These are phyloP conservation scores for Hymenoscyphus scutula DNA, from an alignment of 2,329 filamentous ascomycete species.

Conservation along the genomic window DNA sequence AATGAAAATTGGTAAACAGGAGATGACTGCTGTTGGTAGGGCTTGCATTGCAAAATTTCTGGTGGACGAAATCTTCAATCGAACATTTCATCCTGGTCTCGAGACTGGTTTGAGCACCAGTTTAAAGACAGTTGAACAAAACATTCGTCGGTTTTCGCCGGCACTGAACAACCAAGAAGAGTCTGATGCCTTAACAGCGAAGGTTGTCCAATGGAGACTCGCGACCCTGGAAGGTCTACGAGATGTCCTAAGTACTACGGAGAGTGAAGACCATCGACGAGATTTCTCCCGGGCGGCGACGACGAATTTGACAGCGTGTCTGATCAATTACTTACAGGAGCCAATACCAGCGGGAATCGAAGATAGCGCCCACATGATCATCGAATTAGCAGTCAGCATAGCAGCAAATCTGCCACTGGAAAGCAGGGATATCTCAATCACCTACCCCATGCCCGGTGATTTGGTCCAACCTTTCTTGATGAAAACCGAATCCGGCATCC, in stretches of 20 bases:
- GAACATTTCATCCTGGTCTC: constrained; percentile 87
- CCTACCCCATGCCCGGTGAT: constrained; percentile 78
- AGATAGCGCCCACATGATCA: constrained; percentile 85
- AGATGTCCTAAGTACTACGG: constrained; percentile 62
- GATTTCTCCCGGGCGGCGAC: constrained; percentile 70
- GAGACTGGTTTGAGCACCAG: constrained; percentile 72
- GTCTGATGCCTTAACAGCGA: constrained; percentile 80
- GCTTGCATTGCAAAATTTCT: constrained; percentile 88
- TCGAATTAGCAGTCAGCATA: constrained; percentile 85
- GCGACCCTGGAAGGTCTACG: constrained; percentile 89
- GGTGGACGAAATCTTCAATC: constrained; percentile 85
- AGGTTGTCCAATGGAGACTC: constrained; percentile 90
- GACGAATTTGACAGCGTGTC: constrained; percentile 61
- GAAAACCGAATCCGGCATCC: constrained; percentile 74
- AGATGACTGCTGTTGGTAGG: constrained; percentile 94
- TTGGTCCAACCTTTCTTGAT: constrained; percentile 70
- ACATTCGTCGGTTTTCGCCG: constrained; percentile 76
- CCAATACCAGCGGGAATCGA: constrained; percentile 80
- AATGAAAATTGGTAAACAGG: constrained; percentile 82
- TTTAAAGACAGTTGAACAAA: constrained; percentile 83
- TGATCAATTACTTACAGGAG: constrained; percentile 73
- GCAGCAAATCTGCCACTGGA: constrained; percentile 84
- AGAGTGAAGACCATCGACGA: constrained; percentile 63
- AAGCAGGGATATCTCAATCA: constrained; percentile 83
- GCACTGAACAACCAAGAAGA: constrained; percentile 78